phyloP scores from a whole-genome alignment of 2,329 filamentous ascomycete species.

The Ascochyta clinopodiicola region DNA sequence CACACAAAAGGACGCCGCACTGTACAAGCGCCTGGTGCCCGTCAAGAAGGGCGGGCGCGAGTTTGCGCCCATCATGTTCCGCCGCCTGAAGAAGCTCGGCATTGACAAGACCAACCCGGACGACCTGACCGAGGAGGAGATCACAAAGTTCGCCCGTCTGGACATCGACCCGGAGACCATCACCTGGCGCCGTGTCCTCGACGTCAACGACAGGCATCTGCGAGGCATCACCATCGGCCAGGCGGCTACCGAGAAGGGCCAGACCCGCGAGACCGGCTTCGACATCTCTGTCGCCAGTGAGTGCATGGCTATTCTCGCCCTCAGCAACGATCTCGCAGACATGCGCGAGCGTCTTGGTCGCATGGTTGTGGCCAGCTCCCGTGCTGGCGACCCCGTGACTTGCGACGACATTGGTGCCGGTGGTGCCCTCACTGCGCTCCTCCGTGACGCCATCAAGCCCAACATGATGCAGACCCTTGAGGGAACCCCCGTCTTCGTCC shows the following conservation, averaged over 20 bases:
- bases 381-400: slow-evolving; percentile 85
- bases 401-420: slow-evolving; percentile 95
- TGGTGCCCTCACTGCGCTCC: slow-evolving; percentile 89
- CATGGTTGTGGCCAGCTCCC: slow-evolving; percentile 94
- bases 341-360: slow-evolving; percentile 91
- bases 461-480: slow-evolving; percentile 99
- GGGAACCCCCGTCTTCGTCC: slow-evolving; percentile 95
- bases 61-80: slow-evolving; percentile 91
- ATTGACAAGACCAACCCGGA: slow-evolving; percentile 95
- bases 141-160: slow-evolving; percentile 84
- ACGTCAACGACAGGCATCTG: slow-evolving; percentile 96
- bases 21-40: slow-evolving; percentile 88
- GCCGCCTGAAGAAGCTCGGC: slow-evolving; percentile 90
- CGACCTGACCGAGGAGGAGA: slow-evolving; percentile 88
- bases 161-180: slow-evolving; percentile 98
- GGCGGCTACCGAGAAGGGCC: slow-evolving; percentile 88
- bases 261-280: slow-evolving; percentile 87
- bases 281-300: slow-evolving; percentile 98
- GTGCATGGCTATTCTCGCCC: slow-evolving; percentile 96
- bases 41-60: slow-evolving; percentile 86
- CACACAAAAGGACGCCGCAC: slow-evolving; percentile 86
- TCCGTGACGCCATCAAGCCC: slow-evolving; percentile 98
- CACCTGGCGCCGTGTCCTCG: slow-evolving; percentile 93
- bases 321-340: slow-evolving; percentile 85
- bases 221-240: slow-evolving; percentile 88